Conservation (phyloP, 2,329 filamentous ascomycete species). For the Trichoderma sp. region DNA sequence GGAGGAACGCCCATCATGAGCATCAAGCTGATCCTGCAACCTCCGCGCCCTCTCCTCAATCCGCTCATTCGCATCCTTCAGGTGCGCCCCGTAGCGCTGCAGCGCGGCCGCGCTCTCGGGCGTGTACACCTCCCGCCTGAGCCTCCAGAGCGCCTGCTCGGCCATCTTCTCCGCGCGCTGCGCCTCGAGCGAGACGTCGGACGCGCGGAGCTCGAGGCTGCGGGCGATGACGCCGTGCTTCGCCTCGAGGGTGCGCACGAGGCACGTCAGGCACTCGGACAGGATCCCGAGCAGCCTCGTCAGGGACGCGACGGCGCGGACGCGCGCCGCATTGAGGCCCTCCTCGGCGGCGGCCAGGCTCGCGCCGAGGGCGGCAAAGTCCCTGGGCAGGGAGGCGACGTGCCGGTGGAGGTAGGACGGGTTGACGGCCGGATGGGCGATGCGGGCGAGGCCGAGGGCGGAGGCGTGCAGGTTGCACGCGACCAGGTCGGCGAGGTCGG, state of each 20-base stretch:
- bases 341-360: constrained; percentile 38
- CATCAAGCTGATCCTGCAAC: constrained; percentile 48
- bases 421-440: constrained; percentile 54
- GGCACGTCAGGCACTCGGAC: constrained; percentile 44
- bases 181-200: constrained; percentile 49
- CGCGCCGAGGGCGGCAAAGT: constrained; percentile 44
- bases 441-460: constrained; percentile 52
- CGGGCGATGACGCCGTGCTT: constrained; percentile 58
- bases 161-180: constrained; percentile 47
- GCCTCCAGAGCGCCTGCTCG: constrained; percentile 40
- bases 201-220: constrained; percentile 54
- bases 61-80: constrained; percentile 53
- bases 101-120: constrained; percentile 49
- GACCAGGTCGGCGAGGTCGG: constrained; percentile 50
- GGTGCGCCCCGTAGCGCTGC: constrained; percentile 51
- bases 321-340: constrained; percentile 45
- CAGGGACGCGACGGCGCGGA: constrained; percentile 44
- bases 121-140: constrained; percentile 49
- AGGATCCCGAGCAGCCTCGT: constrained; percentile 46
- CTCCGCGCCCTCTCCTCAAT: constrained; percentile 48
- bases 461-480: constrained; percentile 54
- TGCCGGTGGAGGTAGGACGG: constrained; percentile 61
- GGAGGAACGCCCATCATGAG: constrained; percentile 52
- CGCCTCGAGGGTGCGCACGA: constrained; percentile 56
- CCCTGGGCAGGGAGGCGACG: constrained; percentile 52